Conservation (phyloP, 2,329 filamentous ascomycete genomes). For the Arthrobotrys musiformis region DNA sequence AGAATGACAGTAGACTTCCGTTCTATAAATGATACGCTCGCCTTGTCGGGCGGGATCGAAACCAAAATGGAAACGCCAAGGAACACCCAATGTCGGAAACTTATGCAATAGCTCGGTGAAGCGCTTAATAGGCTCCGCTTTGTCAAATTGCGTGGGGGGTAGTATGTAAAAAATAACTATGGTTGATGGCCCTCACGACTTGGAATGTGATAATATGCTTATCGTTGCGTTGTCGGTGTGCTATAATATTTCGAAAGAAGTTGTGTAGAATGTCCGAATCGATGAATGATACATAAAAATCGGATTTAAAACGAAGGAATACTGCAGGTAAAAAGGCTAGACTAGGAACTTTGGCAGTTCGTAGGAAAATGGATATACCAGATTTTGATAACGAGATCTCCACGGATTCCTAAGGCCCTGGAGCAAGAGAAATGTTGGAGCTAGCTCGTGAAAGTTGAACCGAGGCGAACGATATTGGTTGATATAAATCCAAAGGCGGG, state of each 20-base stretch:
- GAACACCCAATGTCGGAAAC: slow-evolving; percentile 39
- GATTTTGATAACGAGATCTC: neutral
- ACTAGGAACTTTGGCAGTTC: neutral
- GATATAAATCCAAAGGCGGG: slow-evolving; percentile 41
- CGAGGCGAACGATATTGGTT: slow-evolving; percentile 35
- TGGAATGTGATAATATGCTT: slow-evolving; percentile 39
- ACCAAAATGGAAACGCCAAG: slow-evolving; percentile 34
- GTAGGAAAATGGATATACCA: neutral
- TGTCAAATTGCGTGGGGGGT: neutral
- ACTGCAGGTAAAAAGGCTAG: neutral
- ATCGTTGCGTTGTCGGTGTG: slow-evolving; percentile 37
- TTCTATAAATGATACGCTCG: slow-evolving; percentile 24
- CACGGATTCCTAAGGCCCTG: slow-evolving; percentile 1
- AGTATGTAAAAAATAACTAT: slow-evolving; percentile 18
- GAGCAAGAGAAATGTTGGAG: slow-evolving; percentile 19
- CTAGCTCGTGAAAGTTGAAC: slow-evolving; percentile 14
- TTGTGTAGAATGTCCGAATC: slow-evolving; percentile 42
- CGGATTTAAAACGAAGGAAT: slow-evolving; percentile 8
- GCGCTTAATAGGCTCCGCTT: slow-evolving; percentile 5
- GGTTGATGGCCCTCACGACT: slow-evolving; percentile 21
- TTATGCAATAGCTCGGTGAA: slow-evolving; percentile 40
- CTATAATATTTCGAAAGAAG: slow-evolving; percentile 55
- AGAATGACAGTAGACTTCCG: slow-evolving; percentile 8
- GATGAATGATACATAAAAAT: slow-evolving; percentile 56
- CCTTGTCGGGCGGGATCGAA: slow-evolving; percentile 37